Evolutionary conservation across 352 stramenopile species (phyloP), one percentile per base, ranked within the genome.

Genomic region (Globisporangium yorkense): DNA sequence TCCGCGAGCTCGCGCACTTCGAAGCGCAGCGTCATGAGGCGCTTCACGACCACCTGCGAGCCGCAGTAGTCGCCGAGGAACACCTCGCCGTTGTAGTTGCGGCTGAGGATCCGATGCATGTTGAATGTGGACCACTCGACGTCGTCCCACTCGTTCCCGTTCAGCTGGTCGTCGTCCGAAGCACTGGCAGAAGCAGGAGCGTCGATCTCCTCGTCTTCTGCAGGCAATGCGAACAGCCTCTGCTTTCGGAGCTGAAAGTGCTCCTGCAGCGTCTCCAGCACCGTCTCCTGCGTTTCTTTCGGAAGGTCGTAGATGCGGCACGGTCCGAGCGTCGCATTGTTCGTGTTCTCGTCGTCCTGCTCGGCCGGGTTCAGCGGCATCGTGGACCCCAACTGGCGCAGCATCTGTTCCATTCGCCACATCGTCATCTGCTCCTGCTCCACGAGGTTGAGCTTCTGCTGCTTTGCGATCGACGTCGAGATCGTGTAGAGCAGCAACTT

Each of bases 351-450:
- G 18, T 60, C 57, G 9, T 67, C 66, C 27, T 67, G 56, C 3
- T 75, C 67, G n/a, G 45, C 33, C 4, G 18, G 10, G 40, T 55
- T 60, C 10, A 15, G 31, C 3, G 46, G 55, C 35, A 46, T 48
- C 7, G 58, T 67, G 0, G 67, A 59, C 13, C 62, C 67, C n/a
- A 88, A 48, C 31, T 87, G 74, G 9, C 76, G 74, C 63, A 85
- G 76, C 64, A 89, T 75, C 20, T 85, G 63, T 12, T 72, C 79
- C 66, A 89, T 80, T 13, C 79, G 66, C 79, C 79, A 89, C 51
- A 80, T 75, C 21, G 81, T 83, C 72, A 86, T 77, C 27, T 79
- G 68, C 44, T 89, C 79, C 61, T 83, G 72, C 54, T 89, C 72
- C 33, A 76, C 74, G 18, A 80, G 65, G 49, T 81, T 68, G 57